Base-by-base conservation (phyloP, 345 rosid species). In the Eucalyptus sp. region DNA sequence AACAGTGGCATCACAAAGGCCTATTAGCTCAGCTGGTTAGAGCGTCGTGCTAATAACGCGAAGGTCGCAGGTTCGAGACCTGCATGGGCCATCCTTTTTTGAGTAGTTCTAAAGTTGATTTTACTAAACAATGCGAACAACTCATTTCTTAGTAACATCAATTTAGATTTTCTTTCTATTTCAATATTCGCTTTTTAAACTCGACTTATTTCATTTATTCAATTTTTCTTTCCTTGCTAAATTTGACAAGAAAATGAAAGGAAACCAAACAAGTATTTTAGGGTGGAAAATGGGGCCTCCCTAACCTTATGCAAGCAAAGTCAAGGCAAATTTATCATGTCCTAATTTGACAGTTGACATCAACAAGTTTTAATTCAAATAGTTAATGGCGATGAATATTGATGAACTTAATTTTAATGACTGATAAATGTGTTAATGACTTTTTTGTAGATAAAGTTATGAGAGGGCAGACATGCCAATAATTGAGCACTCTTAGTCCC, bases 21-120 rank as follows among this genome's bases (percentile, higher is more conserved):
- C 90, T 87, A 91, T 88, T 90, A 89, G 92, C 93, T 90, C 89
- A 91, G 97, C 8, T 95, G 97, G 98, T 95, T 95, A 96, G 95
- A 97, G 98, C 96, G 97, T 95, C 94, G 95, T 96, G 97, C 96
- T 95, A 97, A 95, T 96, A 94, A 96, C 98, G 96, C 98, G 96
- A 95, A 94, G 96, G 98, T 95, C 94, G 94, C 52, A 50, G 52
- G 52, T 50, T 50, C 18, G 52, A 50, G 52, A 50, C 52, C 52
- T 50, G 16, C 52, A 50, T 50, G 52, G 52, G 52, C 52, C 52
- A 50, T 46, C 48, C 10, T 46, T 50, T 54, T 24, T 56, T 56
- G 6, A 24, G 62, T 56, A 8, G 62, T 56, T 56, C 62, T 22
- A 56, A 22, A 22, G 4, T 56, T 56, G 13, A 56, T 56, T 56